Base-by-base conservation (phyloP, 2,329 filamentous ascomycete species). In the Colletotrichum filicis region DNA sequence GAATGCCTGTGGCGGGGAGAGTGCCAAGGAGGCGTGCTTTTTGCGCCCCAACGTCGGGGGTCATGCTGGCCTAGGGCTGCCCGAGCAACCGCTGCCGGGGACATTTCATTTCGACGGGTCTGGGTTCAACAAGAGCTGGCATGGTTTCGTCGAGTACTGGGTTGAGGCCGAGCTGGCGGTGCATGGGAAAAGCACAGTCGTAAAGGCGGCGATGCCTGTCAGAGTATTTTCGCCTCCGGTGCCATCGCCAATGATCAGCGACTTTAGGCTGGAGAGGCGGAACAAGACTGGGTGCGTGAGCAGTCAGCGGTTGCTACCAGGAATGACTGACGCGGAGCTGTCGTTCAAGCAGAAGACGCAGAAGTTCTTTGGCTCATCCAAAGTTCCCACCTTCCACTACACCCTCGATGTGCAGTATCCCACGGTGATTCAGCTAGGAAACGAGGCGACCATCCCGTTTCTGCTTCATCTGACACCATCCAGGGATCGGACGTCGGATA, bases 81-180 rank as follows among this genome's bases (percentile, higher is more conserved):
- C 71, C 1, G 56, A 65, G 1, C 68, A 74, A 28, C 42, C 71
- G 1, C 73, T 80, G 7, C 78, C 78, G 1, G 68, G 68, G 0
- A 74, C 74, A 57, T 65, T 76, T 64, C 4, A 71, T 58, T 60
- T 68, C 26, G 24, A 56, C 2, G 26, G 52, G 26, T 7, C 30
- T 56, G 53, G 60, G 14, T 66, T 68, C 9, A 53, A 37, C 30
- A 75, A 70, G 1, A 63, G 28, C 1, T 76, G 75, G n/a, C 76
- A 81, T 24, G 72, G 74, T 4, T 80, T 76, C 11, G 80, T 82
- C n/a, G 81, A 85, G 57, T 85, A 85, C 55, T 78, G 76, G 12
- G 70, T 85, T 1, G 69, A 80, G 37, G 82, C 82, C 0, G 65
- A 71, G 74, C 2, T 46, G 84, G 2, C 63, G n/a, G 5, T 75